A percentile compares a stretch with the other conserved stretches of the same genome.
These are phyloP conservation scores for Austroboletus rostrupii DNA, from an alignment of 1,284 basidiomycete genomes.

Conservation along the genomic window DNA sequence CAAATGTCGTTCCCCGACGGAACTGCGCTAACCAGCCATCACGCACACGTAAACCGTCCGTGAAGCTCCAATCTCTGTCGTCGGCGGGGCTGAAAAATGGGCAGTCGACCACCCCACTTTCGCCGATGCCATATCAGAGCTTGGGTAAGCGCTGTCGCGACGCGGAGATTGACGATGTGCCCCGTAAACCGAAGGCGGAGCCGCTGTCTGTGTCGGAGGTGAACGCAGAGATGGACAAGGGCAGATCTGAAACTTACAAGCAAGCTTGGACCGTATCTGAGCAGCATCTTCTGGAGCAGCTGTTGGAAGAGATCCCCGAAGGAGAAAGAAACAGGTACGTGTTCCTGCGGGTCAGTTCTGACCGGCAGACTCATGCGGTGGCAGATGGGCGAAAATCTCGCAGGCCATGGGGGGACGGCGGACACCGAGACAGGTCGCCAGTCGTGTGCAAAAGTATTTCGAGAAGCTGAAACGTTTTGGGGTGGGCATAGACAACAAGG, in stretches of 20 bases:
- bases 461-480: conserved; percentile 77
- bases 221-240: conserved; percentile 35
- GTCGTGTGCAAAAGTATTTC: conserved; percentile 81
- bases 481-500: conserved; percentile 39
- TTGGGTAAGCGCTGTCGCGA: conserved; percentile 31
- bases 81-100: conserved; percentile 11
- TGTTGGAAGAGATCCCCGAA: conserved; percentile 70
- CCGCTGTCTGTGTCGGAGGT: conserved; percentile 10
- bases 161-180: conserved; percentile 8
- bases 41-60: conserved; percentile 31
- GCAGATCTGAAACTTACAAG: conserved; percentile 68
- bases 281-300: conserved; percentile 67
- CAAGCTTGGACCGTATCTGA: conserved; percentile 71
- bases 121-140: conserved; percentile 12
- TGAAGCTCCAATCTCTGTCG: conserved; percentile 29
- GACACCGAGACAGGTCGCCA: conserved; percentile 78
- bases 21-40: conserved; percentile 11
- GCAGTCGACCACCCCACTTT: conserved; percentile 4
- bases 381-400: conserved; percentile 76
- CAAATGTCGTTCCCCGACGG: conserved; percentile 1
- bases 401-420: conserved; percentile 70
- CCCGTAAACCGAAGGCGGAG: conserved; percentile 20
- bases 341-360: not conserved
- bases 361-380: conserved; percentile 5
- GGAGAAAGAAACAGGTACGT: conserved; percentile 69